These are phyloP conservation scores for Nemania abortiva DNA, from an alignment of 2,329 filamentous ascomycete species.

Conservation along the genomic window DNA sequence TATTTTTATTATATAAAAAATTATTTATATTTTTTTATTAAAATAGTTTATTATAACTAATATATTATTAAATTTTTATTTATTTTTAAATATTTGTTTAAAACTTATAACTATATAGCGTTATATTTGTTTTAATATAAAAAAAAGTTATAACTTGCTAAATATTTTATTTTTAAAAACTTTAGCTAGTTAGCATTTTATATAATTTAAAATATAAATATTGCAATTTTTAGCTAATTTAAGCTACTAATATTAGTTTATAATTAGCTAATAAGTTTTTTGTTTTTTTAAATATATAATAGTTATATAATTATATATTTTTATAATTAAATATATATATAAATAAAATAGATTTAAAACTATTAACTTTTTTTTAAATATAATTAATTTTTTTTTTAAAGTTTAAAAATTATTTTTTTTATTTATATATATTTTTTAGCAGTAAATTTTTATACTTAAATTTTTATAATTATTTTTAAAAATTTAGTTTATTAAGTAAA, in stretches of 20 bases:
- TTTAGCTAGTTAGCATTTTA: background rate
- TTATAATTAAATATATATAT: background rate
- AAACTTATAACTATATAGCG: background rate
- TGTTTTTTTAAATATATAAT: too few relatives aligned
- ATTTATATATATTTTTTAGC: background rate
- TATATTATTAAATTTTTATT: background rate
- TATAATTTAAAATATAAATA: background rate
- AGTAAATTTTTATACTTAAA: too few relatives aligned
- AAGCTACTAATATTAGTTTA: background rate
- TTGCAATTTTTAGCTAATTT: too few relatives aligned
- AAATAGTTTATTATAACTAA: background rate
- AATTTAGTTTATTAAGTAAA: too few relatives aligned
- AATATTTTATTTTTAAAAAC: background rate
- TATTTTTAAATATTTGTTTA: background rate
- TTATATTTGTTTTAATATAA: background rate
- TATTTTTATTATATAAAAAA: too few relatives aligned
- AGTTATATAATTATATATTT: too few relatives aligned
- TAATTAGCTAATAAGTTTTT: too few relatives aligned
- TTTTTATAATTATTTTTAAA: too few relatives aligned
- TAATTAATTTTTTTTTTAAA: slow-evolving; percentile 1
- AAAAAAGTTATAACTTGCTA: background rate
- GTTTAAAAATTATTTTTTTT: background rate
- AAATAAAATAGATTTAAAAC: background rate
- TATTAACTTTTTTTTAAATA: background rate
- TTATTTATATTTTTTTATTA: too few relatives aligned